These are phyloP conservation scores for Penicillium palitans DNA, from an alignment of 2,329 filamentous ascomycete genomes.

Conservation along the genomic window DNA sequence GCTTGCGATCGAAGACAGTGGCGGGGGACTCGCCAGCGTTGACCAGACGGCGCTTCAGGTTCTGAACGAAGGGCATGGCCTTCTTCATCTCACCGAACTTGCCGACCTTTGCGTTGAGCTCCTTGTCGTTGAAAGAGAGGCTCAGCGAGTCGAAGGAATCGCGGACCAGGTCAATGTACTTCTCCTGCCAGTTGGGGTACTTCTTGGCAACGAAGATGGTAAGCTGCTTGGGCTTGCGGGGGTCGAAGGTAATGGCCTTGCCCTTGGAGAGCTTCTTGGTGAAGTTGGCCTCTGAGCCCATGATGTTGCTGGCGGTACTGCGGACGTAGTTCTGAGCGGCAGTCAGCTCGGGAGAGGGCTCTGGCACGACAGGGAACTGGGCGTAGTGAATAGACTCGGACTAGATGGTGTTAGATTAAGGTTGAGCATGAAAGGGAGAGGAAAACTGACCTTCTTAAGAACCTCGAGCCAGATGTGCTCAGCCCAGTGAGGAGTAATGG, in stretches of 20 bases:
- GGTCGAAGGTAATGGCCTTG: constrained; percentile 81
- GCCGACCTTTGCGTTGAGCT: constrained; percentile 71
- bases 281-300: constrained; percentile 72
- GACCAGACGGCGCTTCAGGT: constrained; percentile 78
- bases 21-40: constrained; percentile 63
- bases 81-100: constrained; percentile 87
- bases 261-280: constrained; percentile 91
- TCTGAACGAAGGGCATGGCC: constrained; percentile 95
- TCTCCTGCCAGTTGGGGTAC: constrained; percentile 88
- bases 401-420: constrained; percentile 38
- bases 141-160: constrained; percentile 65
- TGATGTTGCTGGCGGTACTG: constrained; percentile 72
- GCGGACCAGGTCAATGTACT: constrained; percentile 78
- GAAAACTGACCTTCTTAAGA: constrained; percentile 61
- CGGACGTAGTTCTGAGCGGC: constrained; percentile 83
- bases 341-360: constrained; percentile 65
- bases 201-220: constrained; percentile 78
- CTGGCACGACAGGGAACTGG: constrained; percentile 68
- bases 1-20: constrained; percentile 75
- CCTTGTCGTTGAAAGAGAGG: constrained; percentile 74
- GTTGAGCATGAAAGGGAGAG: not conserved
- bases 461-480: constrained; percentile 95
- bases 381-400: constrained; percentile 75
- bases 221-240: constrained; percentile 87
- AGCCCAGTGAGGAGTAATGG: constrained; percentile 88